phyloP scores from a whole-genome alignment of 2,329 filamentous ascomycete genomes.

The Fusarium fujikuroi region DNA sequence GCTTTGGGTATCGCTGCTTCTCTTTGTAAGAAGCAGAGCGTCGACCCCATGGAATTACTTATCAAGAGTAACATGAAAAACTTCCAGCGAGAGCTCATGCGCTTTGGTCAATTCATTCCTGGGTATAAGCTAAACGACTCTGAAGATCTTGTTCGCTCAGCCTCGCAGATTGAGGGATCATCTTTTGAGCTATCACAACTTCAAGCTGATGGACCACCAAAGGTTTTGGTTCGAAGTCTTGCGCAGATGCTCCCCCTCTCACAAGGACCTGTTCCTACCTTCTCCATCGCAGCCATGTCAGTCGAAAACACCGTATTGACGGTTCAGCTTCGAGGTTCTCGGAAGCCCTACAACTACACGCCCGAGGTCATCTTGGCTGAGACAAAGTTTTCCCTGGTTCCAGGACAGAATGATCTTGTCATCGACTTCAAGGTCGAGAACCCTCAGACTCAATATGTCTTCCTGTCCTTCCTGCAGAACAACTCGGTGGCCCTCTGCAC shows the following conservation, averaged over 20 bases:
- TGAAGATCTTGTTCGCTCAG: slow-evolving; percentile 4
- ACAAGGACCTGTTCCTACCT: background rate
- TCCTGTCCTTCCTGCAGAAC: slow-evolving; percentile 5
- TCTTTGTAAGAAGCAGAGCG: background rate
- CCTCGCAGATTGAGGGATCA: background rate
- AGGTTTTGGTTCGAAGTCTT: slow-evolving; percentile 14
- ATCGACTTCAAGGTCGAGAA: slow-evolving; percentile 2
- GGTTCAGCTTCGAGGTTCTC: background rate
- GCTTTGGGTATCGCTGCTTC: slow-evolving; percentile 14
- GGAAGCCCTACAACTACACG: slow-evolving; percentile 15
- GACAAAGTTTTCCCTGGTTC: background rate
- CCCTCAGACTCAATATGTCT: slow-evolving; percentile 18
- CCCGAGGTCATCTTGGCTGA: slow-evolving; percentile 5
- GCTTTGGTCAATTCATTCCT: slow-evolving; percentile 16
- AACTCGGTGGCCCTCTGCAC: slow-evolving; percentile 13
- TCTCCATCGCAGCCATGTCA: background rate
- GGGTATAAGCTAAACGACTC: slow-evolving; percentile 14
- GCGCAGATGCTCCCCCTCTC: background rate
- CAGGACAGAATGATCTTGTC: slow-evolving; percentile 2
- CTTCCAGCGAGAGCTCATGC: slow-evolving; percentile 15
- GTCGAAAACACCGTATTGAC: background rate
- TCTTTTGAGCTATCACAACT: slow-evolving; percentile 3
- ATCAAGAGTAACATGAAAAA: slow-evolving; percentile 1
- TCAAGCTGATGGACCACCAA: background rate
- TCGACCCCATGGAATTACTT: slow-evolving; percentile 1